A percentile compares a stretch with the other conserved stretches of the same genome.
These are phyloP conservation scores for Peribolospora kevripleyi DNA, from an alignment of 768 basidiomycete genomes.

Conservation along the genomic window DNA sequence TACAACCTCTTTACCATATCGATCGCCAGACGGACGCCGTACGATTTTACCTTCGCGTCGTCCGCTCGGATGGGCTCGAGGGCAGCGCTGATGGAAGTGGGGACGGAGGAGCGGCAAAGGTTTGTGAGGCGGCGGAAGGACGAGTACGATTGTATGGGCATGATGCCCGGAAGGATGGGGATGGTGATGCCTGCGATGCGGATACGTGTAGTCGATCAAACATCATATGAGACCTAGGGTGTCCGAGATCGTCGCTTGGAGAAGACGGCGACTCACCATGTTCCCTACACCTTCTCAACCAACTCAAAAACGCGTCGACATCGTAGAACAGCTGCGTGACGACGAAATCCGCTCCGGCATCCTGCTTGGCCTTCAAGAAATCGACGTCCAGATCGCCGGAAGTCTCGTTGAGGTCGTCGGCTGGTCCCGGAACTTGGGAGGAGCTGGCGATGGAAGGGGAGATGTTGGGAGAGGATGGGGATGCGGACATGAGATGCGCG, in stretches of 20 bases:
- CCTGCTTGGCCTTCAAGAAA: constrained; percentile 59
- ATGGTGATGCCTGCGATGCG: constrained; percentile 44
- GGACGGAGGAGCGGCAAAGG: constrained; percentile 58
- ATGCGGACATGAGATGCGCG: constrained; percentile 20
- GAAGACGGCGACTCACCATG: constrained; percentile 30
- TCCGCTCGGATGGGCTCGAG: constrained; percentile 66
- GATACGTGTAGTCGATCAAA: neutral
- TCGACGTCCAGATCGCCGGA: constrained; percentile 25
- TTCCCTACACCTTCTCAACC: constrained; percentile 46
- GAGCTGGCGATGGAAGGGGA: no score
- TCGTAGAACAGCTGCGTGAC: constrained; percentile 96
- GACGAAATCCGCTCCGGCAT: constrained; percentile 87
- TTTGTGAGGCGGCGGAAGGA: constrained; percentile 81
- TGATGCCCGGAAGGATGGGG: constrained; percentile 82
- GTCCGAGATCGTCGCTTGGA: neutral
- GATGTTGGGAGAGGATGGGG: no score
- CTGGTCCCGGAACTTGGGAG: no score
- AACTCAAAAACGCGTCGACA: constrained; percentile 55
- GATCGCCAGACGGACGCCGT: constrained; percentile 65
- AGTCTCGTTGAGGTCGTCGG: constrained; percentile 18
- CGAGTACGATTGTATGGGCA: constrained; percentile 92
- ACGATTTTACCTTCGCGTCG: constrained; percentile 80
- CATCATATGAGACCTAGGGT: no score
- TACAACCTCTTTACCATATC: constrained; percentile 41
- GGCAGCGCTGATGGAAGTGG: constrained; percentile 35